These are phyloP conservation scores for Tritrichomonas musculus DNA, from an alignment of 208 protist genomes.

Conservation along the genomic window DNA sequence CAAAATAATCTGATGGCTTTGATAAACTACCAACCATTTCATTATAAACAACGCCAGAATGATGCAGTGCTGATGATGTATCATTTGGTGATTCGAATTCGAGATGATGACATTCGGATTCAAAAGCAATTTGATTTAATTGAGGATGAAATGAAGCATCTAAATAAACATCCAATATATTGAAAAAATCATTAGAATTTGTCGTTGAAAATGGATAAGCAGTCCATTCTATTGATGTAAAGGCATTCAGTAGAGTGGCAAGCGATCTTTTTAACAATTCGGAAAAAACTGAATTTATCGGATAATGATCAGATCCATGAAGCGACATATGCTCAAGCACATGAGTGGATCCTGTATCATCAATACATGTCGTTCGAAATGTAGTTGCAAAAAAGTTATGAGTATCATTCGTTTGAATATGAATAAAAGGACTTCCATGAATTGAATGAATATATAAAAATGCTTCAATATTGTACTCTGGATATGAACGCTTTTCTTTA, in stretches of 20 bases:
- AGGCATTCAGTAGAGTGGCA: neutral
- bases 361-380: neutral
- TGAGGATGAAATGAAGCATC: neutral
- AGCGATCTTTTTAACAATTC: neutral
- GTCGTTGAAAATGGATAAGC: neutral
- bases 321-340: neutral
- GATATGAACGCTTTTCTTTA: neutral
- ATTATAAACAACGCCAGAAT: neutral
- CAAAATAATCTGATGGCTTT: neutral
- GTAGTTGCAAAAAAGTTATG: neutral
- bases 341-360: neutral
- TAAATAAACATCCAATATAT: neutral
- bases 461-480: neutral
- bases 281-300: neutral
- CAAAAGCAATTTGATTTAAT: neutral
- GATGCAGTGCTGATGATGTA: neutral
- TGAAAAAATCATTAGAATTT: neutral
- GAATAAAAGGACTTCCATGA: neutral
- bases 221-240: neutral
- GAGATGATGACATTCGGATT: neutral
- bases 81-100: neutral
- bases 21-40: neutral
- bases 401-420: neutral
- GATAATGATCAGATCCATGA: neutral
- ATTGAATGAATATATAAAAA: slow-evolving; percentile 11